Percentiles rank a stretch among this genome's conserved stretches.
These are phyloP conservation scores for Lindgomyces ingoldianus DNA, from an alignment of 495 filamentous ascomycete species.

Conservation along the genomic window DNA sequence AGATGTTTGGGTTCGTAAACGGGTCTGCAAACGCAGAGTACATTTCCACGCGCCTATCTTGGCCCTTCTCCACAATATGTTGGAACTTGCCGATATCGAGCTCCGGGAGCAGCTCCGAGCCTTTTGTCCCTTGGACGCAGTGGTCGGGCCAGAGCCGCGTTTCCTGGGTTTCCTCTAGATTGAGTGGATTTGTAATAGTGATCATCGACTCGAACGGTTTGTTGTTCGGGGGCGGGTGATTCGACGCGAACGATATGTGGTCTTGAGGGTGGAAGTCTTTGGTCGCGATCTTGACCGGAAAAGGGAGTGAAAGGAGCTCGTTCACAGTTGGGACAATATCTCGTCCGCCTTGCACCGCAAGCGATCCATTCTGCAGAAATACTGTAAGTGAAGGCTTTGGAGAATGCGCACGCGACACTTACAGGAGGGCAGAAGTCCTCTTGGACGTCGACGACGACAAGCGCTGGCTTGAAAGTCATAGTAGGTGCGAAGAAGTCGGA, in stretches of 20 bases:
- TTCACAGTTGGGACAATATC: conserved; percentile 71
- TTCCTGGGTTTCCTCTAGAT: conserved; percentile 61
- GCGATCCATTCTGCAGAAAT: conserved; percentile 71
- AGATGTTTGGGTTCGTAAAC: conserved; percentile 57
- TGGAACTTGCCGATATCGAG: conserved; percentile 63
- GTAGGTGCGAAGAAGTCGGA: no score
- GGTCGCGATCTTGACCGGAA: conserved; percentile 74
- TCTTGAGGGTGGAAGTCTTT: conserved; percentile 83
- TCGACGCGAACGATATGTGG: conserved; percentile 88
- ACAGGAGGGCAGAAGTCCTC: conserved; percentile 96
- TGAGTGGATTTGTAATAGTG: conserved; percentile 64
- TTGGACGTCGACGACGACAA: conserved; percentile 86
- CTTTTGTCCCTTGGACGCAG: conserved; percentile 74
- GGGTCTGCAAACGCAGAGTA: conserved; percentile 85
- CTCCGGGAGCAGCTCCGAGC: conserved; percentile 75
- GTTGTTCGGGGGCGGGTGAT: conserved; percentile 68
- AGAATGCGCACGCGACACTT: conserved; percentile 39
- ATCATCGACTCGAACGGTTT: conserved; percentile 64
- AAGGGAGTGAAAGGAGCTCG: conserved; percentile 69
- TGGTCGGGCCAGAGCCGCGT: conserved; percentile 87
- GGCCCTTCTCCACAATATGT: conserved; percentile 73
- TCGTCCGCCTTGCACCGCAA: conserved; percentile 74
- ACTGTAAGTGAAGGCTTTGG: conserved; percentile 13
- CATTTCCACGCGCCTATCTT: conserved; percentile 75
- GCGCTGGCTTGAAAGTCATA: conserved; percentile 55